phyloP scores from a whole-genome alignment of 495 filamentous ascomycete species.

The Penicillium lagena region DNA sequence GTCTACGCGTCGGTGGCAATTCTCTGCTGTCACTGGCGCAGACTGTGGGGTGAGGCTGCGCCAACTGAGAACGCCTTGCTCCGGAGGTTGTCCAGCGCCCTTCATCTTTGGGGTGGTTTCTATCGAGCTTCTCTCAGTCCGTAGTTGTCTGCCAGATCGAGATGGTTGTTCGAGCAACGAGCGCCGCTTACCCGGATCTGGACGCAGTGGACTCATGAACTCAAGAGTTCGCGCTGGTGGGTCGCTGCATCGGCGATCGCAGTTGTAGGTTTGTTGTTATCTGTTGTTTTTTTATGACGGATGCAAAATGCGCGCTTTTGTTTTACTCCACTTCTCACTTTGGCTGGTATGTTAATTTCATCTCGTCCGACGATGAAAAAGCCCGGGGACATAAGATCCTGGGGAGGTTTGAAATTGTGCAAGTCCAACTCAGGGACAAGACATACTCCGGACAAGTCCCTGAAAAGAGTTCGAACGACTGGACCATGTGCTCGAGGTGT shows the following conservation, averaged over 20 bases:
- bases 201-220: neutral
- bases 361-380: too few relatives aligned
- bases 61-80: too few relatives aligned
- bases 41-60: too few relatives aligned
- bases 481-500: neutral
- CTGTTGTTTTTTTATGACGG: neutral
- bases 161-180: slow-evolving; percentile 9
- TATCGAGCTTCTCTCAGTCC: too few relatives aligned
- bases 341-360: neutral
- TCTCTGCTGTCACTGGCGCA: too few relatives aligned
- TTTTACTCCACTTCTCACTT: neutral
- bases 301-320: slow-evolving; percentile 1
- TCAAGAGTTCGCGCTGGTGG: slow-evolving; percentile 5
- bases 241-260: slow-evolving; percentile 5
- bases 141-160: too few relatives aligned
- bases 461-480: neutral
- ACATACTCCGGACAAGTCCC: neutral
- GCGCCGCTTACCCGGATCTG: neutral
- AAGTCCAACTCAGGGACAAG: neutral
- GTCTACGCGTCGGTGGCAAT: too few relatives aligned
- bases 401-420: too few relatives aligned
- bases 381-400: too few relatives aligned
- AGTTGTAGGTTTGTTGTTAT: too few relatives aligned
- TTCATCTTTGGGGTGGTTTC: neutral
- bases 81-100: too few relatives aligned